phyloP scores from a whole-genome alignment of 441 rosid species.

The Brassica hybrid region DNA sequence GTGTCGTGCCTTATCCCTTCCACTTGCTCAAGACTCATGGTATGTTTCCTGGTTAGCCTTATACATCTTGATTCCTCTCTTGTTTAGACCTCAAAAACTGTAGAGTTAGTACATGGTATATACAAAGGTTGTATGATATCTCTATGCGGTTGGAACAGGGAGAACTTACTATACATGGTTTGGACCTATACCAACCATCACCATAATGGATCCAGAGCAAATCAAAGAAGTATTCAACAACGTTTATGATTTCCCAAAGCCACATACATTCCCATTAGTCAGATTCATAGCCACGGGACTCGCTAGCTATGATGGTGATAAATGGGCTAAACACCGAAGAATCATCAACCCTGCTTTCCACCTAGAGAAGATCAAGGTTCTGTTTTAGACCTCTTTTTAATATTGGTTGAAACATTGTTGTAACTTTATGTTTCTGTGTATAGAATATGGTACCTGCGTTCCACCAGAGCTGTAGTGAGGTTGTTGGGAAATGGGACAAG shows the following conservation, averaged over 20 bases:
- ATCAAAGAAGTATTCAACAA: constrained; percentile 43
- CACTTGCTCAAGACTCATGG: neutral
- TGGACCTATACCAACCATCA: constrained; percentile 44
- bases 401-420: neutral
- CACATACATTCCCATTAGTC: neutral
- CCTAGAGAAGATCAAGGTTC: constrained; percentile 45
- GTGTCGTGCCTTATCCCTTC: neutral
- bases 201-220: constrained; percentile 43
- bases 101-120: too few relatives aligned
- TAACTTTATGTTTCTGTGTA: too few relatives aligned
- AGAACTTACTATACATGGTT: constrained; percentile 45
- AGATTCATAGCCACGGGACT: constrained; percentile 36
- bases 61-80: too few relatives aligned
- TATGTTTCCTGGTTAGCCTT: neutral
- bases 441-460: constrained; percentile 56
- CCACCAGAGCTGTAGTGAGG: constrained; percentile 35
- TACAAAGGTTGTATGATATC: too few relatives aligned
- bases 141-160: constrained; percentile 32
- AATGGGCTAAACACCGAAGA: constrained; percentile 46
- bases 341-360: constrained; percentile 54
- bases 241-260: constrained; percentile 35
- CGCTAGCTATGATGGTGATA: constrained; percentile 35
- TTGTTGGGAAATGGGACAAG: constrained; percentile 46
- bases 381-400: neutral
- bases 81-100: too few relatives aligned